Evolutionary conservation across 1,139 yeast genomes (phyloP).

Genomic region (Protomyces gravidus): DNA sequence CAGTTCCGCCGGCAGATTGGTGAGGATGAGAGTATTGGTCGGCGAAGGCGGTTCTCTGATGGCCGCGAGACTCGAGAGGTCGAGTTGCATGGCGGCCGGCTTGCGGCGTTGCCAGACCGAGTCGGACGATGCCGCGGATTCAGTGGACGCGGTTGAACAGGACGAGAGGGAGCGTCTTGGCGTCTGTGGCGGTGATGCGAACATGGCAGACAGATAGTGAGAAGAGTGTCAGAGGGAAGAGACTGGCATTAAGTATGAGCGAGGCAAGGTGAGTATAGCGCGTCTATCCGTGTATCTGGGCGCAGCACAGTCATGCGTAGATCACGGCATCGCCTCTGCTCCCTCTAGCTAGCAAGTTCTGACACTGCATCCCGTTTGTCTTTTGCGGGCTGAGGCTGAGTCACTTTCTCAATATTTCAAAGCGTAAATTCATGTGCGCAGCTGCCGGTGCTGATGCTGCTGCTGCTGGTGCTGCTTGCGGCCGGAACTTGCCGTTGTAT

Average conservation of each 20-base stretch:
- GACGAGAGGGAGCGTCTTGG: not conserved
- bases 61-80: not conserved
- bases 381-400: no score
- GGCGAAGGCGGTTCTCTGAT: conserved; percentile 18
- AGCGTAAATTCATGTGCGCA: no score
- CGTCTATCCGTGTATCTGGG: no score
- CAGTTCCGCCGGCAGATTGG: conserved; percentile 12
- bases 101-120: not conserved
- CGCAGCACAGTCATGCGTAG: no score
- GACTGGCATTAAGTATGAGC: not conserved
- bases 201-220: not conserved
- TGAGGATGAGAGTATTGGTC: conserved; percentile 21
- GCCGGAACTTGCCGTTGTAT: no score
- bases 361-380: no score
- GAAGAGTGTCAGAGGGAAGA: not conserved
- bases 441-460: no score
- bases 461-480: no score
- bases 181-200: not conserved
- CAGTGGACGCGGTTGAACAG: not conserved
- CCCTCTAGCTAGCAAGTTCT: no score
- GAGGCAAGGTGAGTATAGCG: no score
- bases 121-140: not conserved
- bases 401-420: no score
- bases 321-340: no score
- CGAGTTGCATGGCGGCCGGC: not conserved